Conservation (phyloP, 148 eudicot species). For the Vaccinium vitisidaea region DNA sequence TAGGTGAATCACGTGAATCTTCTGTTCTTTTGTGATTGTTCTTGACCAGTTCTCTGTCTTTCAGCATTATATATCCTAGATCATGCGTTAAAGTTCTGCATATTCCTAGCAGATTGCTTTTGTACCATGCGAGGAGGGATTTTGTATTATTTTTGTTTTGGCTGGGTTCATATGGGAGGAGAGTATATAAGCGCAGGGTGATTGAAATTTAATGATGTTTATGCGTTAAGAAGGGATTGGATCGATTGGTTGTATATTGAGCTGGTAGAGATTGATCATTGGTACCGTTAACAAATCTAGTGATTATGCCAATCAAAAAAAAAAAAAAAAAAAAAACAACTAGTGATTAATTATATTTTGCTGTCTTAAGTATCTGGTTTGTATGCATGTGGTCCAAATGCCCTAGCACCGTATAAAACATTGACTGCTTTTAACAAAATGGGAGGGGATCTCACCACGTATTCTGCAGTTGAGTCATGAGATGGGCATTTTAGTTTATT, state of each 20-base stretch:
- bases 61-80: background rate
- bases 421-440: too few relatives aligned
- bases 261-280: background rate
- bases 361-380: too few relatives aligned
- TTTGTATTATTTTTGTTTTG: background rate
- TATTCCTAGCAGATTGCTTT: background rate
- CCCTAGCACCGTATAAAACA: too few relatives aligned
- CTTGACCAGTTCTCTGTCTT: background rate
- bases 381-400: too few relatives aligned
- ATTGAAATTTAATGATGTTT: background rate
- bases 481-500: too few relatives aligned
- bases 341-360: too few relatives aligned
- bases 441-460: too few relatives aligned
- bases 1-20: background rate
- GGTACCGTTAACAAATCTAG: background rate
- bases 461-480: too few relatives aligned
- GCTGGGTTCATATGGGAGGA: background rate
- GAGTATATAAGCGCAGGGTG: background rate
- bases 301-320: background rate
- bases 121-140: background rate
- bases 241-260: background rate
- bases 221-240: background rate
- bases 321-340: too few relatives aligned
- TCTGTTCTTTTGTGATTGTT: background rate
- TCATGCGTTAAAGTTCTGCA: background rate